Evolutionary conservation across 202 grass and related monocot genomes (phyloP).

Genomic region (Carex arenaria): DNA sequence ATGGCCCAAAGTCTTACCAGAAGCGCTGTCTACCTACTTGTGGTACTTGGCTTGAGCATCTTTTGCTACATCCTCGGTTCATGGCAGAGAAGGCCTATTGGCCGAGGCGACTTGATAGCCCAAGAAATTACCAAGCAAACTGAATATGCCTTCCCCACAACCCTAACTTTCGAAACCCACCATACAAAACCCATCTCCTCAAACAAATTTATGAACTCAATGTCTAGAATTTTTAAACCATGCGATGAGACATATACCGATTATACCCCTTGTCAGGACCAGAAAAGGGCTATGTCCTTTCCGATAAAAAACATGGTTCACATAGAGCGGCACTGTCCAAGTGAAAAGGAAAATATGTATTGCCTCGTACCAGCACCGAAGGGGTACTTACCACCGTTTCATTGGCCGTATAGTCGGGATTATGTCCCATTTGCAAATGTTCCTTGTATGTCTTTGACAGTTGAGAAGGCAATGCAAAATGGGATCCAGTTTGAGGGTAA

Average conservation of each 20-base stretch:
- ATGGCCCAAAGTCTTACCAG: constrained; percentile 75
- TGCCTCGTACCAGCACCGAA: constrained; percentile 82
- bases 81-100: constrained; percentile 65
- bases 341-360: constrained; percentile 49
- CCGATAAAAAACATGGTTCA: constrained; percentile 68
- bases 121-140: constrained; percentile 63
- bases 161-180: constrained; percentile 75
- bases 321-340: constrained; percentile 80
- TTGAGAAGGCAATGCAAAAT: constrained; percentile 86
- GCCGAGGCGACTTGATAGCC: constrained; percentile 69
- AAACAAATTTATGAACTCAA: constrained; percentile 29
- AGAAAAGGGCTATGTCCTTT: constrained; percentile 74
- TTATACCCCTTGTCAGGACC: constrained; percentile 93
- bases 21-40: constrained; percentile 42
- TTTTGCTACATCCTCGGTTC: constrained; percentile 88
- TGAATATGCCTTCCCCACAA: constrained; percentile 49
- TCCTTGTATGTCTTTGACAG: constrained; percentile 70
- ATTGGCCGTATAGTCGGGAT: constrained; percentile 82
- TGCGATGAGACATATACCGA: constrained; percentile 61
- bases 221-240: constrained; percentile 47
- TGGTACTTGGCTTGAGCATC: constrained; percentile 57
- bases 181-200: constrained; percentile 38
- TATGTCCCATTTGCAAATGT: constrained; percentile 78
- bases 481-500: constrained; percentile 89
- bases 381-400: constrained; percentile 70